Evolutionary conservation across 495 filamentous ascomycete species (phyloP), one percentile per base, ranked within the genome.

Genomic region (Aspergillus campestris): DNA sequence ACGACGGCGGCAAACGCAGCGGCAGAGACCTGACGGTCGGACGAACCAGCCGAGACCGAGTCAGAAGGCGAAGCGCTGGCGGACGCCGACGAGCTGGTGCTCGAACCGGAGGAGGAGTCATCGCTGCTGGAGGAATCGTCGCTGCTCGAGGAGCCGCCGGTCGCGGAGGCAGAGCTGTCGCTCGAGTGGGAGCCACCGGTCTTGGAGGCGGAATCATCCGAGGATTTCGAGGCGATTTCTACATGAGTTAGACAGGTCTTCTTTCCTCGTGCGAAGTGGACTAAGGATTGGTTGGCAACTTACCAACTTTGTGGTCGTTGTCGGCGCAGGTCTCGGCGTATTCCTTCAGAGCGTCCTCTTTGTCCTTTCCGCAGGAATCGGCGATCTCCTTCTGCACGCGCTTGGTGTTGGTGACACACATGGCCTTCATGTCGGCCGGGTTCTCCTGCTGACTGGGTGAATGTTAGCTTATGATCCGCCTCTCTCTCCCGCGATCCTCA

Each of bases 1-100:
- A 70, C 49, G 14, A 62, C 65, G 31, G 66, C 66, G 40, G 53
- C 63, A 48, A 70, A 56, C 8, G 61, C 57, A 24, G 63, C 64
- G 37, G 58, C 57, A 31, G 61, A 62, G 42, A 67, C 49, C 42
- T 68, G 58, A n/a, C 53, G 54, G 40, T 60, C 53, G 8, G 57
- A 53, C 12, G 62, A 48, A 31, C 52, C 55, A 44, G 61, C 41
- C 24, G 48, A 51, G 41, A 43, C 32, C 18, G 40, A 29, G 31
- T 9, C 34, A 10, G 53, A 60, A 38, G 55, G 36, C 36, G 40
- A 41, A 12, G 48, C 46, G 33, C 32, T 42, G 14, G 49, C 34
- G 28, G 29, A 27, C 8, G 48, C 44, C 37, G 34, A 36, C 27
- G 49, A 33, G 38, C 39, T 38, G 18, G 45, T 27, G 36, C 36